phyloP scores from a whole-genome alignment of 1,139 yeast genomes.

The Diutina siamensis region DNA sequence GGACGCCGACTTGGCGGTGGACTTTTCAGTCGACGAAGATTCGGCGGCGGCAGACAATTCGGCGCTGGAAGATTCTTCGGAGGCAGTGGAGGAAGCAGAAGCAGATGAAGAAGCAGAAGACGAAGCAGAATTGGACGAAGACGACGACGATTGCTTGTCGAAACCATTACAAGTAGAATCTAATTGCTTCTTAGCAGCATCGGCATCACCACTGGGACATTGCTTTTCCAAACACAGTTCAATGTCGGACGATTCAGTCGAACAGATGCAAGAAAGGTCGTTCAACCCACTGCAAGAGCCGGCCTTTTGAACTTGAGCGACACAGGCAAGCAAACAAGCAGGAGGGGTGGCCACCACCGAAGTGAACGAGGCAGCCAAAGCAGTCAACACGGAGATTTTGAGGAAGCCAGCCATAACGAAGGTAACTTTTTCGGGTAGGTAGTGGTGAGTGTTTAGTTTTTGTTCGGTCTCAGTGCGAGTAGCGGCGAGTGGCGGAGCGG shows the following conservation, averaged over 20 bases:
- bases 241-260: conserved; percentile 36
- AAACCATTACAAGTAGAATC: conserved; percentile 38
- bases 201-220: conserved; percentile 55
- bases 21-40: neutral
- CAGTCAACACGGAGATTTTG: conserved; percentile 34
- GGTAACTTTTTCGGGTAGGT: neutral
- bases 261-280: conserved; percentile 57
- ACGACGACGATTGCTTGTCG: conserved; percentile 9
- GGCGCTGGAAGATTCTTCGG: conserved; percentile 7
- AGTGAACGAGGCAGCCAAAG: conserved; percentile 38
- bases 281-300: conserved; percentile 45
- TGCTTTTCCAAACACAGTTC: conserved; percentile 47
- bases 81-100: conserved; percentile 13
- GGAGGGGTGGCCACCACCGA: conserved; percentile 65
- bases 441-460: neutral
- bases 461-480: neutral
- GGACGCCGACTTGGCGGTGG: neutral
- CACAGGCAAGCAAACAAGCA: conserved; percentile 86
- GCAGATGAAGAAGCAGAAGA: conserved; percentile 12
- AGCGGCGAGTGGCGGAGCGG: neutral
- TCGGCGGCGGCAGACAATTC: neutral
- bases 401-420: conserved; percentile 4
- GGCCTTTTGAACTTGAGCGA: conserved; percentile 50
- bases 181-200: conserved; percentile 47
- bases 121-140: conserved; percentile 7